A percentile compares a stretch with the other conserved stretches of the same genome.
These are phyloP conservation scores for Beauveria scarabaeidicola DNA, from an alignment of 2,329 filamentous ascomycete species.

Conservation along the genomic window DNA sequence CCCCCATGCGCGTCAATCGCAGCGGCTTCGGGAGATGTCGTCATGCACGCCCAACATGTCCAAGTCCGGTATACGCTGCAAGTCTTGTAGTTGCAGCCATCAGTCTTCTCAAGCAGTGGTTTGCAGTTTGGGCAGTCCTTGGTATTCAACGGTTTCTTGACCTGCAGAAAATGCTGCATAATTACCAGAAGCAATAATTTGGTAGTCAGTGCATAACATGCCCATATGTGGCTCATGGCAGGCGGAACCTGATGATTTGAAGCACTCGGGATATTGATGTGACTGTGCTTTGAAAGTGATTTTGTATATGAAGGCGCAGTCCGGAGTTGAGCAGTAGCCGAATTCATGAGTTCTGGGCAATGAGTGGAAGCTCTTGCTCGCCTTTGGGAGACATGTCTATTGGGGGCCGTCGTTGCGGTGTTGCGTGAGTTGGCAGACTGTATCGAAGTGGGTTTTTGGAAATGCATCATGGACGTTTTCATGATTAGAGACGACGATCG, in stretches of 20 bases:
- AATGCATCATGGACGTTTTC: no score
- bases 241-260: conserved; percentile 24
- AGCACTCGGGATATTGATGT: conserved; percentile 30
- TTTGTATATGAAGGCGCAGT: conserved; percentile 36
- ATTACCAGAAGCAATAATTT: conserved; percentile 18
- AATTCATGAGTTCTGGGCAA: conserved; percentile 17
- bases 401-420: no score
- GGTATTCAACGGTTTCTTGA: conserved; percentile 27
- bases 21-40: conserved; percentile 19
- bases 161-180: conserved; percentile 19
- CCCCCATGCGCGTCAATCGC: conserved; percentile 22
- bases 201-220: conserved; percentile 27
- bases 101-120: conserved; percentile 32
- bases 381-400: no score
- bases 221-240: conserved; percentile 27
- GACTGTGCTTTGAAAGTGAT: conserved; percentile 8
- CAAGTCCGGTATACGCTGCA: conserved; percentile 33
- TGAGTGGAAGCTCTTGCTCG: no score
- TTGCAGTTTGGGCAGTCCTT: conserved; percentile 34
- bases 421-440: no score
- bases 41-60: conserved; percentile 41
- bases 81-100: conserved; percentile 39
- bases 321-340: conserved; percentile 33
- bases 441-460: no score
- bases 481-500: no score